These are phyloP conservation scores for Xylaria intraflava DNA, from an alignment of 495 filamentous ascomycete species.

Conservation along the genomic window DNA sequence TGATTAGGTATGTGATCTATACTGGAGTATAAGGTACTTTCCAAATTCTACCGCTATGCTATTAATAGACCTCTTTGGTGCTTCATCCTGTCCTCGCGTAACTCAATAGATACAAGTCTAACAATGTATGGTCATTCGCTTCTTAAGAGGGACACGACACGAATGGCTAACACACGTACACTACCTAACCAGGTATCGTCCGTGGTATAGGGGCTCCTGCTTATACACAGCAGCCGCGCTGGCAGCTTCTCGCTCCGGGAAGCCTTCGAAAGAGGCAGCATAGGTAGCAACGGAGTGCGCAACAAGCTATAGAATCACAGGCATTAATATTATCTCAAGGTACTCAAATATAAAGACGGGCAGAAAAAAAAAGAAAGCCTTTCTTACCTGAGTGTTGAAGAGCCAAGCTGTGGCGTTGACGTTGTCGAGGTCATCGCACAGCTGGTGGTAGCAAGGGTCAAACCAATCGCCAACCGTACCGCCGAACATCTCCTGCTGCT, in stretches of 20 bases:
- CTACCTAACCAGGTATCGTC: constrained; percentile 31
- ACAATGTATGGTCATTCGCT: too few species aligned
- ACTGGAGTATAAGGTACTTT: too few species aligned
- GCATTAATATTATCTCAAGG: not conserved
- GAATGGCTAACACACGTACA: not conserved
- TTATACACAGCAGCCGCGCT: constrained; percentile 13
- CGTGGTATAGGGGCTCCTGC: constrained; percentile 30
- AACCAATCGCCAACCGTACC: constrained; percentile 46
- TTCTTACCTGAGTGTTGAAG: constrained; percentile 44
- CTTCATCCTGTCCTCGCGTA: too few species aligned
- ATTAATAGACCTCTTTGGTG: too few species aligned
- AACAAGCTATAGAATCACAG: constrained; percentile 34
- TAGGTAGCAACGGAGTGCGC: constrained; percentile 50
- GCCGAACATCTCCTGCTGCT: constrained; percentile 46
- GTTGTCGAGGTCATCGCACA: constrained; percentile 47
- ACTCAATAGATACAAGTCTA: too few species aligned
- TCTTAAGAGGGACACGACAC: too few species aligned
- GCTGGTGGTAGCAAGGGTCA: constrained; percentile 51
- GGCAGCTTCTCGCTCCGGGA: constrained; percentile 38
- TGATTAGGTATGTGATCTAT: too few species aligned
- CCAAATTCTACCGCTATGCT: too few species aligned
- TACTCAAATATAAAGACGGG: not conserved
- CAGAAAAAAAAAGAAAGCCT: not conserved
- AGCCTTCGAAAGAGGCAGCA: constrained; percentile 46
- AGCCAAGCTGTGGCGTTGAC: constrained; percentile 47